Conservation (phyloP, 345 rosid species). For the Citrus sp. region DNA sequence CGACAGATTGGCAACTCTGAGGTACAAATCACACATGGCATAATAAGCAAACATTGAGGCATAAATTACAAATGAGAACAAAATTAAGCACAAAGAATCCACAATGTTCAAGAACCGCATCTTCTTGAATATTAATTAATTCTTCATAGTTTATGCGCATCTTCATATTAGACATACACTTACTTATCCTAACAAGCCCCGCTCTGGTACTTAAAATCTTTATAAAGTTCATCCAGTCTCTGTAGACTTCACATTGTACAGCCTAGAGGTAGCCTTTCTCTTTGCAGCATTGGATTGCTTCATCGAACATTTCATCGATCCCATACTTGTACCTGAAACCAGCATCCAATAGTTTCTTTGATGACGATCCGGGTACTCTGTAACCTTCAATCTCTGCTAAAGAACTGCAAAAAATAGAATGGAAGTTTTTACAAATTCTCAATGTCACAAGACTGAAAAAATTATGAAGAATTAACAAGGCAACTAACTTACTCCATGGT, state of each 20-base stretch:
- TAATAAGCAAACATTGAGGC: not conserved
- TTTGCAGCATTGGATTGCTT: constrained; percentile 36
- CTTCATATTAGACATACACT: too few species aligned
- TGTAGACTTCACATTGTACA: too few species aligned
- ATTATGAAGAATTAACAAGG: not conserved
- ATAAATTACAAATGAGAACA: not conserved
- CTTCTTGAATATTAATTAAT: too few species aligned
- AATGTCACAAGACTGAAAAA: too few species aligned
- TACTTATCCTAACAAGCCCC: too few species aligned
- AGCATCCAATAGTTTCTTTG: constrained; percentile 33
- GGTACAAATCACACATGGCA: not conserved
- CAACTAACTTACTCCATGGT: constrained; percentile 27
- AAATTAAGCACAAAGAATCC: too few species aligned
- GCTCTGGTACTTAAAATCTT: too few species aligned
- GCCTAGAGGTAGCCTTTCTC: constrained; percentile 31
- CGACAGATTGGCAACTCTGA: too few species aligned
- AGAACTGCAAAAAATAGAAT: constrained; percentile 9
- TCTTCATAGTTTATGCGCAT: too few species aligned
- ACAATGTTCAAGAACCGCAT: too few species aligned
- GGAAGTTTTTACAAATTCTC: not conserved
- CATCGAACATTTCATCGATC: constrained; percentile 31
- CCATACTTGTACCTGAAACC: constrained; percentile 34
- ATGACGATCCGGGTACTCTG: not conserved
- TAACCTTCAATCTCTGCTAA: constrained; percentile 20
- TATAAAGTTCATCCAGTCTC: too few species aligned